These are phyloP conservation scores for Sabuloglossum arenarium DNA, from an alignment of 495 filamentous ascomycete species.

Conservation along the genomic window DNA sequence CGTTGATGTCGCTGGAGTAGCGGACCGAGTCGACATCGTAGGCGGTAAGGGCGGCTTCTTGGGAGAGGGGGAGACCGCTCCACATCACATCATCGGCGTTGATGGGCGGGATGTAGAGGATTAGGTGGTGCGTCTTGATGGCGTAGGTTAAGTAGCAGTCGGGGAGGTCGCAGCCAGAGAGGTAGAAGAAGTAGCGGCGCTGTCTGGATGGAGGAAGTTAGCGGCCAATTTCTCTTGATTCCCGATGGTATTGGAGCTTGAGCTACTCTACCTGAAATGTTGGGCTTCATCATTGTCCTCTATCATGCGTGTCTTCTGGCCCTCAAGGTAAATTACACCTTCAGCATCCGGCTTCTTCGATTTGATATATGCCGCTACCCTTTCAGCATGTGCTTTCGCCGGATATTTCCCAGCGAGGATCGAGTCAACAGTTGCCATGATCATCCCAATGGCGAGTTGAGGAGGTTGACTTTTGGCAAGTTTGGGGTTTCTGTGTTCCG, in stretches of 20 bases:
- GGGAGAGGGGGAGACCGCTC: conserved; percentile 67
- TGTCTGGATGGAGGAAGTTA: conserved; percentile 30
- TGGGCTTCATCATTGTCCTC: conserved; percentile 68
- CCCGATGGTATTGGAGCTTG: neutral
- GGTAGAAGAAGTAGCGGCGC: conserved; percentile 84
- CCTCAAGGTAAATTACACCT: conserved; percentile 72
- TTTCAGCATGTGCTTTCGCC: conserved; percentile 72
- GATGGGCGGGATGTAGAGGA: conserved; percentile 81
- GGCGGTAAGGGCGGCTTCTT: conserved; percentile 45
- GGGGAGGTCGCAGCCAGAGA: conserved; percentile 66
- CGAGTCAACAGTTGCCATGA: conserved; percentile 14
- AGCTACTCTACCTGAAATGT: conserved; percentile 43
- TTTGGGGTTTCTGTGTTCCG: neutral
- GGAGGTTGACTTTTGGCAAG: neutral
- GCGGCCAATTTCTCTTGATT: neutral
- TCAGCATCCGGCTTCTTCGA: conserved; percentile 32
- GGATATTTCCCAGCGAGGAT: conserved; percentile 66
- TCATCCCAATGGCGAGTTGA: neutral
- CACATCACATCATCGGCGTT: conserved; percentile 85
- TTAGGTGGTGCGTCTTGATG: conserved; percentile 45
- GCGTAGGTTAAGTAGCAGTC: conserved; percentile 74
- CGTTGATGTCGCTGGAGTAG: conserved; percentile 47
- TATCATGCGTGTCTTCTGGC: conserved; percentile 49
- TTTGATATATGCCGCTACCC: conserved; percentile 57
- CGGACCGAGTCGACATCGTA: conserved; percentile 73